These are phyloP conservation scores for Aspergillus ochraceoroseus DNA, from an alignment of 2,329 filamentous ascomycete species.

Conservation along the genomic window DNA sequence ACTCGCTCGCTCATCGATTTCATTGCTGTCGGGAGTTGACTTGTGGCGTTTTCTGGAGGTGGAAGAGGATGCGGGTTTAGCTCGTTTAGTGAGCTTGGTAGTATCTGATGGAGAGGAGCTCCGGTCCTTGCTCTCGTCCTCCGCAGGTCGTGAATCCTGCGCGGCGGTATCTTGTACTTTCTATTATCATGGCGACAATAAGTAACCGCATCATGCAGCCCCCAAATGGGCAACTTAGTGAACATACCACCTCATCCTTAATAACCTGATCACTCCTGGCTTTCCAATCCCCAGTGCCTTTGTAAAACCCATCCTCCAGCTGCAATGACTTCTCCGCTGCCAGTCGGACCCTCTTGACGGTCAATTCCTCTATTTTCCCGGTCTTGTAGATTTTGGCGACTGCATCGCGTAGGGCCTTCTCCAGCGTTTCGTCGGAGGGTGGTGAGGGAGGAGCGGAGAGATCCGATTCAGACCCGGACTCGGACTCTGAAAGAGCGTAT, in stretches of 20 bases:
- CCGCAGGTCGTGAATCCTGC: constrained; percentile 13
- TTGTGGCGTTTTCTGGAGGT: constrained; percentile 36
- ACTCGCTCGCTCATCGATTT: constrained; percentile 9
- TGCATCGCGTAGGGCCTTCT: constrained; percentile 37
- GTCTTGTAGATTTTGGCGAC: constrained; percentile 36
- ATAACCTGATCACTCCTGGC: constrained; percentile 51
- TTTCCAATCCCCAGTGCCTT: constrained; percentile 52
- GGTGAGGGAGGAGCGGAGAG: constrained; percentile 13
- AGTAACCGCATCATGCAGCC: background rate
- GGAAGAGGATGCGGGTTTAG: constrained; percentile 21
- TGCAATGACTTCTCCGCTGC: constrained; percentile 50
- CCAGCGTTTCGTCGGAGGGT: constrained; percentile 35
- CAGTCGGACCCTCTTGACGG: constrained; percentile 53
- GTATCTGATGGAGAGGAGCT: constrained; percentile 21
- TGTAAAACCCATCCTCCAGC: constrained; percentile 54
- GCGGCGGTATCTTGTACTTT: constrained; percentile 30
- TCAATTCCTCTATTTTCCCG: constrained; percentile 50
- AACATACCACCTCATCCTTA: constrained; percentile 49
- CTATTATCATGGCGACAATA: constrained; percentile 20
- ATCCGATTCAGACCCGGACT: constrained; percentile 27
- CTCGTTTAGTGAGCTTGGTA: constrained; percentile 27
- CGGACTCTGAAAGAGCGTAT: constrained; percentile 30
- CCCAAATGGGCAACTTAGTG: background rate
- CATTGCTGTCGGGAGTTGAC: constrained; percentile 24
- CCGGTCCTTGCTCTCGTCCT: constrained; percentile 12